phyloP scores from a whole-genome alignment of 352 stramenopile species.

The Saprolegnia parasitica region DNA sequence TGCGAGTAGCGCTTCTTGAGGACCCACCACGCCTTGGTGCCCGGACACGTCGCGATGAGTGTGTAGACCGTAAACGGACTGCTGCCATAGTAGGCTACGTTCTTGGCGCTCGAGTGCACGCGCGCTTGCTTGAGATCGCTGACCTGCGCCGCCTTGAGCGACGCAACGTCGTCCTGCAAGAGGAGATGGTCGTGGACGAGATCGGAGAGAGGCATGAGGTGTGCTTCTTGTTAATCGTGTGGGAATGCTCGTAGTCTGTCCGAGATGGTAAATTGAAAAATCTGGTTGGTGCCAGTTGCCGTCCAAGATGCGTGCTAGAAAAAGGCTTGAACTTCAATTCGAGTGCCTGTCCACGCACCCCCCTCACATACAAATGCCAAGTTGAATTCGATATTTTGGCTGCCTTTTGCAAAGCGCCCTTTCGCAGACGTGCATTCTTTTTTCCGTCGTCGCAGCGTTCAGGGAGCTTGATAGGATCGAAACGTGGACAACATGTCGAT shows the following conservation, averaged over 20 bases:
- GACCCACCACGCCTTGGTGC: slow-evolving; percentile 41
- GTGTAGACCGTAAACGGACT: slow-evolving; percentile 62
- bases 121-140: slow-evolving; percentile 18
- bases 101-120: slow-evolving; percentile 17
- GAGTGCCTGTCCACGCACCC: neutral
- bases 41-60: slow-evolving; percentile 48
- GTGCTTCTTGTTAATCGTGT: neutral
- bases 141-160: neutral
- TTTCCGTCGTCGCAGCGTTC: neutral
- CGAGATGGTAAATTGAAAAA: too few relatives aligned
- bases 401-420: neutral
- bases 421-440: neutral
- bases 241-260: neutral
- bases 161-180: neutral
- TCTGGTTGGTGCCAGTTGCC: too few relatives aligned
- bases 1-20: slow-evolving; percentile 63
- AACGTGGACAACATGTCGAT: too few relatives aligned
- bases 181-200: neutral
- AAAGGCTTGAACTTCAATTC: slow-evolving; percentile 6
- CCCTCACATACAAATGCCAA: neutral
- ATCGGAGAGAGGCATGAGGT: slow-evolving; percentile 5
- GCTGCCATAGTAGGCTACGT: slow-evolving; percentile 1
- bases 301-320: neutral
- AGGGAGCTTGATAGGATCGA: too few relatives aligned
- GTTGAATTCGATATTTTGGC: slow-evolving; percentile 8